phyloP scores from a whole-genome alignment of 225 moss, liverwort and hornwort genomes.

The Polytrichum formosum region DNA sequence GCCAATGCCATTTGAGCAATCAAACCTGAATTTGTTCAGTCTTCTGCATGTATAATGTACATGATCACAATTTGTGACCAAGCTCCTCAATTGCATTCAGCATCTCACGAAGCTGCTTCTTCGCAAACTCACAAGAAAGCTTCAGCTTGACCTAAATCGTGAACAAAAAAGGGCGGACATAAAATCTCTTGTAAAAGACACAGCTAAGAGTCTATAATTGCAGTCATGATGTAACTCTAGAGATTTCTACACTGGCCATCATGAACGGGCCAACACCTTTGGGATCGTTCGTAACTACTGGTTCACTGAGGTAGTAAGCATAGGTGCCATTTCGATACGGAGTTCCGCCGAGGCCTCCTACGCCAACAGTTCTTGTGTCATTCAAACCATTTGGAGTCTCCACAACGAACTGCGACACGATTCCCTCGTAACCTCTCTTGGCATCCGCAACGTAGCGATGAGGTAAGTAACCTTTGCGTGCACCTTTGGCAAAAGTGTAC shows the following conservation, averaged over 20 bases:
- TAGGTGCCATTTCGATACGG: slow-evolving; percentile 63
- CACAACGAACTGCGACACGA: slow-evolving; percentile 40
- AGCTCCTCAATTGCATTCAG: too few species aligned
- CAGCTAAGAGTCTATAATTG: too few species aligned
- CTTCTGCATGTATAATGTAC: too few species aligned
- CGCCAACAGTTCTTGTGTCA: slow-evolving; percentile 49
- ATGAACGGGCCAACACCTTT: slow-evolving; percentile 70
- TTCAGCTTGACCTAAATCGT: too few species aligned
- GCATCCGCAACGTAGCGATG: slow-evolving; percentile 10
- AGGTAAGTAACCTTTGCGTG: slow-evolving; percentile 46
- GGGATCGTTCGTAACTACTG: slow-evolving; percentile 59
- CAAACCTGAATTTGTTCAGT: too few species aligned
- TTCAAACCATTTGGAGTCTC: slow-evolving; percentile 30
- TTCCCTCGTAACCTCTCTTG: slow-evolving; percentile 39
- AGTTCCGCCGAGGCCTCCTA: slow-evolving; percentile 58
- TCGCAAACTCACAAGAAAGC: too few species aligned
- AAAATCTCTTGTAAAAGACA: too few species aligned
- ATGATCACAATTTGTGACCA: too few species aligned
- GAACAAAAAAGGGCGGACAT: too few species aligned
- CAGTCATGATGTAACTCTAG: too few species aligned
- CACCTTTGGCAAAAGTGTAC: slow-evolving; percentile 53
- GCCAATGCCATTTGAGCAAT: too few species aligned
- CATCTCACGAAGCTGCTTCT: too few species aligned
- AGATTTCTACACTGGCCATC: slow-evolving; percentile 48
- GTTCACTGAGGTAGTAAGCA: slow-evolving; percentile 62